Percentiles rank a stretch among this genome's conserved stretches.
Conservation (phyloP, 192 early-diverging fungal genomes). For the Coemansia sp. region DNA sequence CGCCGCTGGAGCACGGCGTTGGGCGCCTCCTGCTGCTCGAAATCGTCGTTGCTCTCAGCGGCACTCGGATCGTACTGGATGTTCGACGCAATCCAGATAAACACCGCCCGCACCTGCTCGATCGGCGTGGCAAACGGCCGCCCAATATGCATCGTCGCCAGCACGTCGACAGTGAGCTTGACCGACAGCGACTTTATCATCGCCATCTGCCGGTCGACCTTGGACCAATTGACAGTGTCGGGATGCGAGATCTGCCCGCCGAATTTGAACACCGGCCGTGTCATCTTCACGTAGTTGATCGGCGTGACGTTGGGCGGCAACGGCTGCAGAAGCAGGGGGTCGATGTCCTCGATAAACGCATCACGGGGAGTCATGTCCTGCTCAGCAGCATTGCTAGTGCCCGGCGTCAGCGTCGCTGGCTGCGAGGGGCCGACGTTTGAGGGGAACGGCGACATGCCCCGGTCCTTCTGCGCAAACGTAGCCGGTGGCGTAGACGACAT, state of each 20-base stretch:
- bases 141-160: slow-evolving; percentile 65
- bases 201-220: slow-evolving; percentile 66
- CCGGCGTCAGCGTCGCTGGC: slow-evolving; percentile 5
- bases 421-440: slow-evolving; percentile 42
- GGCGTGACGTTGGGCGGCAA: slow-evolving; percentile 44
- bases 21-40: slow-evolving; percentile 48
- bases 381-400: not conserved
- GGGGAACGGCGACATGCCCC: slow-evolving; percentile 51
- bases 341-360: slow-evolving; percentile 32
- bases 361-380: slow-evolving; percentile 10
- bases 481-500: slow-evolving; percentile 38
- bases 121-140: slow-evolving; percentile 64
- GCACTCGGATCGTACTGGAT: slow-evolving; percentile 53
- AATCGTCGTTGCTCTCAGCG: slow-evolving; percentile 43
- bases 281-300: slow-evolving; percentile 52
- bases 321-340: slow-evolving; percentile 22
- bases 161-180: slow-evolving; percentile 59
- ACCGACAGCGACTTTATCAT: slow-evolving; percentile 62
- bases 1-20: slow-evolving; percentile 47
- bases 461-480: slow-evolving; percentile 32
- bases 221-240: slow-evolving; percentile 50
- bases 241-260: slow-evolving; percentile 49
- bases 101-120: slow-evolving; percentile 63
- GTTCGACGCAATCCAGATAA: slow-evolving; percentile 71
- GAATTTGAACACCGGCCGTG: slow-evolving; percentile 48